Conservation (phyloP, 371 early-diverging fungal genomes). For the Dichotomocladium elegans region DNA sequence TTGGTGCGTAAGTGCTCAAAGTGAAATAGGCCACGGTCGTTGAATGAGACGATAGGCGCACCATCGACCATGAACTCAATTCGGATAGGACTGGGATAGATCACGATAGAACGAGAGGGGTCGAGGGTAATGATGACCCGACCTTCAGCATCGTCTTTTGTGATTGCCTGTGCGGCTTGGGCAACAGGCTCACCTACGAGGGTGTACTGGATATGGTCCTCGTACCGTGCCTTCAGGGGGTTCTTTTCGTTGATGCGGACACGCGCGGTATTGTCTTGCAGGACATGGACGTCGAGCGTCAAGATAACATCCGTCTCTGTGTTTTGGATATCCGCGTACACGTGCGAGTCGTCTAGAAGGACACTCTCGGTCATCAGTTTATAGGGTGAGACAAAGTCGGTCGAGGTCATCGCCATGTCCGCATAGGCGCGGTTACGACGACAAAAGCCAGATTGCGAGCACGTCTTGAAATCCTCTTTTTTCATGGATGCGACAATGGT, state of each 20-base stretch:
- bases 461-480: constrained; percentile 87
- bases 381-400: constrained; percentile 57
- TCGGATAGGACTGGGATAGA: constrained; percentile 58
- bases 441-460: constrained; percentile 88
- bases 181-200: constrained; percentile 41
- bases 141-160: constrained; percentile 5
- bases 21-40: constrained; percentile 80
- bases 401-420: constrained; percentile 45
- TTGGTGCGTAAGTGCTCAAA: constrained; percentile 81
- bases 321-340: constrained; percentile 60
- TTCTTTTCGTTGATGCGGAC: constrained; percentile 66
- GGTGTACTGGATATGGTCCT: constrained; percentile 60
- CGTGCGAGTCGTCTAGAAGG: constrained; percentile 32
- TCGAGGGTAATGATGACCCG: constrained; percentile 20
- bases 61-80: constrained; percentile 65
- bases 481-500: constrained; percentile 26
- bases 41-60: constrained; percentile 65
- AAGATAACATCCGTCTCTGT: constrained; percentile 41
- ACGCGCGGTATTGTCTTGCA: constrained; percentile 62
- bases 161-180: constrained; percentile 2
- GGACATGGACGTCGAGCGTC: constrained; percentile 45
- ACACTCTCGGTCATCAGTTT: constrained; percentile 51
- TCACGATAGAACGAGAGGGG: constrained; percentile 34
- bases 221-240: constrained; percentile 70
- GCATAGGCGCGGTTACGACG: constrained; percentile 86